Percentiles rank a stretch among this genome's conserved stretches.
These are phyloP conservation scores for Spinellus fusiger DNA, from an alignment of 192 early-diverging fungal genomes.

Conservation along the genomic window DNA sequence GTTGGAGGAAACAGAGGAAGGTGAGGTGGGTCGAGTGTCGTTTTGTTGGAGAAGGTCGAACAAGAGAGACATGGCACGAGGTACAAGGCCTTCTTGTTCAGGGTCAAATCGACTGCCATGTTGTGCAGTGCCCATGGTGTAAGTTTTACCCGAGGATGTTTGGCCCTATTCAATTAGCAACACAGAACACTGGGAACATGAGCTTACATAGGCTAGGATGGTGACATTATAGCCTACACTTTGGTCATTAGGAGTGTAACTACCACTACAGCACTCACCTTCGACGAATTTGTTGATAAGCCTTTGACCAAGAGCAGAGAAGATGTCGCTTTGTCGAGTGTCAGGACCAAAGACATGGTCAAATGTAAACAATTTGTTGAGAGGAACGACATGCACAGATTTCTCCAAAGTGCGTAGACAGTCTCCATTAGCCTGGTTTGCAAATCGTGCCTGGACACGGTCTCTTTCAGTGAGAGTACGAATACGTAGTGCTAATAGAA, in stretches of 20 bases:
- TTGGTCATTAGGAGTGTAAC: neutral
- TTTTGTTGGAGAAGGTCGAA: conserved; percentile 38
- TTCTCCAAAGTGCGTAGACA: conserved; percentile 16
- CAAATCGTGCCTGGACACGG: conserved; percentile 22
- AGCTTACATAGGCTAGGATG: conserved; percentile 74
- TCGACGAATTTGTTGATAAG: conserved; percentile 33
- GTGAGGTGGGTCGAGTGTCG: neutral
- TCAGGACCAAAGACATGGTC: conserved; percentile 32
- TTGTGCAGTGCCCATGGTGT: conserved; percentile 86
- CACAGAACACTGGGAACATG: neutral
- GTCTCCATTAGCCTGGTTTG: conserved; percentile 10
- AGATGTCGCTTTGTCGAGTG: conserved; percentile 25
- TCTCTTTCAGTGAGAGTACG: conserved; percentile 26
- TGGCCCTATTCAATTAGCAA: conserved; percentile 45
- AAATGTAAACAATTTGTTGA: conserved; percentile 29
- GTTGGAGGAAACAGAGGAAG: neutral
- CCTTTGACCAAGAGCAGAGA: conserved; percentile 18
- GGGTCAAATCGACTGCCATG: conserved; percentile 13
- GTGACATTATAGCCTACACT: conserved; percentile 94
- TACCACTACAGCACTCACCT: neutral
- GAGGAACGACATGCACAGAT: conserved; percentile 20
- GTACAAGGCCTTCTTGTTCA: conserved; percentile 58
- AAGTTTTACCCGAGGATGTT: conserved; percentile 93
- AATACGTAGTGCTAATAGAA: conserved; percentile 24
- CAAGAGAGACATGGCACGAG: conserved; percentile 60